Conservation (phyloP, 2,329 filamentous ascomycete species). For the Colletotrichum sp. region DNA sequence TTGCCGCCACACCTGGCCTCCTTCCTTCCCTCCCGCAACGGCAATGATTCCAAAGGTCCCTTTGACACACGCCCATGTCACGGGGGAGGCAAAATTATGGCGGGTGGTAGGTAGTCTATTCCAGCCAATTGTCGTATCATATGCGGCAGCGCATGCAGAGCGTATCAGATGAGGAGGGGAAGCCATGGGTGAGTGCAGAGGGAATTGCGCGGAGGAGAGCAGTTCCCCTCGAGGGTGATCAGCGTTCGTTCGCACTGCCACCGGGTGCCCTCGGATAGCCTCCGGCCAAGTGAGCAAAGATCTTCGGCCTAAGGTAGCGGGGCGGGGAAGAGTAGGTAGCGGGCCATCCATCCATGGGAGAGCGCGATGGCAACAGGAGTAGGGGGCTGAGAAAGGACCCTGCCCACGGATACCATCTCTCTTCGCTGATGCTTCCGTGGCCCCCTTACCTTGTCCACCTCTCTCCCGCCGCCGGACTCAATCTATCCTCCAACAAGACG, state of each 20-base stretch:
- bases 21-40: background rate
- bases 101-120: background rate
- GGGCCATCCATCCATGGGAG: background rate
- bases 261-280: background rate
- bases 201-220: background rate
- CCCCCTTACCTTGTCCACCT: background rate
- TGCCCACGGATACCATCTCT: background rate
- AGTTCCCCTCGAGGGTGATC: background rate
- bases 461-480: background rate
- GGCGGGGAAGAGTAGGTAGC: slow-evolving; percentile 1
- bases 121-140: background rate
- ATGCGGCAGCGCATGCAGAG: background rate
- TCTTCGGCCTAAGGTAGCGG: slow-evolving; percentile 14
- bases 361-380: background rate
- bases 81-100: background rate
- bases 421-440: background rate
- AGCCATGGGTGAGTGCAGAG: background rate
- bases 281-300: slow-evolving; percentile 5
- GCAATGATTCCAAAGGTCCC: background rate
- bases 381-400: background rate
- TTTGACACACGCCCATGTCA: background rate
- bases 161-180: background rate
- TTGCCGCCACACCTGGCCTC: background rate
- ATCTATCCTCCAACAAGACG: background rate
- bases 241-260: background rate